Percentiles rank a stretch among this genome's conserved stretches.
phyloP scores from a whole-genome alignment of 1,284 basidiomycete species.

The Tilletia caries region DNA sequence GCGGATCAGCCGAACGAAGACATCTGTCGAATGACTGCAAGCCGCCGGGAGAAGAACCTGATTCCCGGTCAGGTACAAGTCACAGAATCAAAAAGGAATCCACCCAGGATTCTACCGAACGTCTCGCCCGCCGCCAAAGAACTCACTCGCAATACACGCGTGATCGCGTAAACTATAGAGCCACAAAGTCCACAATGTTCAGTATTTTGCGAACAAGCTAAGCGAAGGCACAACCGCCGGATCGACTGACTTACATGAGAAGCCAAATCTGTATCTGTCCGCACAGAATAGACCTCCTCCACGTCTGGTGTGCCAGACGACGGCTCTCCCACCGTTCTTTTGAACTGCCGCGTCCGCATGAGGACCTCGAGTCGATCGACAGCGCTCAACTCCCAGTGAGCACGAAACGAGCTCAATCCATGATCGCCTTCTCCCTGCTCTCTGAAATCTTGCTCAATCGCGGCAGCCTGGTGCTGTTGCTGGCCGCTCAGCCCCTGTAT shows the following conservation, averaged over 20 bases:
- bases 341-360: conserved; percentile 33
- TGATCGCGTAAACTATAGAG: conserved; percentile 15
- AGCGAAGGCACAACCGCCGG: no score
- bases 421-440: background rate
- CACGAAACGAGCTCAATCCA: background rate
- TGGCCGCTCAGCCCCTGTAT: background rate
- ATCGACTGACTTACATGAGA: conserved; percentile 34
- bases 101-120: conserved; percentile 73
- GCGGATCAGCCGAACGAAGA: conserved; percentile 74
- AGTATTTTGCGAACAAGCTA: no score
- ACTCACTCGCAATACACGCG: conserved; percentile 47
- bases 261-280: conserved; percentile 40
- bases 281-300: conserved; percentile 28
- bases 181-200: no score
- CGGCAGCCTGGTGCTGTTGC: background rate
- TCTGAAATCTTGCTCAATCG: conserved; percentile 11
- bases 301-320: conserved; percentile 3
- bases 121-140: conserved; percentile 69
- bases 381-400: conserved; percentile 20
- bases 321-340: conserved; percentile 39
- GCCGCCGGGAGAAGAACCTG: background rate
- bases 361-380: conserved; percentile 33
- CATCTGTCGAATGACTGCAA: conserved; percentile 72
- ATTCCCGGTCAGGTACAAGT: background rate
- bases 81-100: conserved; percentile 16